Evolutionary conservation across 805 yeast genomes (phyloP), one percentile per base, ranked within the genome.

Genomic region (Starmerella bombi): DNA sequence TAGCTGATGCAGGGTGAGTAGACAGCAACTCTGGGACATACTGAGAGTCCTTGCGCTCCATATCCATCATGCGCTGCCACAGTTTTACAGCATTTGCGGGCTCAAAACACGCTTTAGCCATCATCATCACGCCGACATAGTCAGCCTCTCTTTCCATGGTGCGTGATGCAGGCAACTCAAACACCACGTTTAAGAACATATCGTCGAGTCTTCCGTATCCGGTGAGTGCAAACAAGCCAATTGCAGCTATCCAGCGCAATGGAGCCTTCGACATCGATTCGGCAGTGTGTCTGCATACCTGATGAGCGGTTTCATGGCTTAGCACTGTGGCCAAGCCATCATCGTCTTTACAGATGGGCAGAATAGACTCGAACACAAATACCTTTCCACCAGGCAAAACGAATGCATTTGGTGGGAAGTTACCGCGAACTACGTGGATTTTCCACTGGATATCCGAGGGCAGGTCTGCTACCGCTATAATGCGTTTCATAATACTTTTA

Each of bases 71-170:
- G 41, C 94, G 68, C 39, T 68, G 59, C 99, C 99, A 91, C 42
- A 91, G 69, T 9, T 62, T 63, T 1, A 79, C 72, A 0, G 94
- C 80, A 50, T 77, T 83, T 15, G 62, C 61, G 5, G 94, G 85
- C 48, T 86, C 64, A 59, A 69, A 91, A 57, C 99, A 91, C 35
- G 93, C 93, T 44, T 75, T 65, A 2, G 94, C 74, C 94, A 88
- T 82, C 50, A 88, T 67, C 75, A 84, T 79, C 45, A 91, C 64
- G 0, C 99, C 99, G 23, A 91, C 86, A 52, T 78, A 77, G 60
- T 91, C 98, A 0, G 98, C 97, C 59, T 91, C 98, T 0, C 84
- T 71, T 60, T 91, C 99, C 94, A 84, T 84, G 44, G 74, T 83
- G 52, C 99, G 67, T 1, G 93, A 80, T 0, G 93, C 80, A 0